Evolutionary conservation across 257 asterid species (phyloP).

Genomic region (Gynochthodes officinalis): DNA sequence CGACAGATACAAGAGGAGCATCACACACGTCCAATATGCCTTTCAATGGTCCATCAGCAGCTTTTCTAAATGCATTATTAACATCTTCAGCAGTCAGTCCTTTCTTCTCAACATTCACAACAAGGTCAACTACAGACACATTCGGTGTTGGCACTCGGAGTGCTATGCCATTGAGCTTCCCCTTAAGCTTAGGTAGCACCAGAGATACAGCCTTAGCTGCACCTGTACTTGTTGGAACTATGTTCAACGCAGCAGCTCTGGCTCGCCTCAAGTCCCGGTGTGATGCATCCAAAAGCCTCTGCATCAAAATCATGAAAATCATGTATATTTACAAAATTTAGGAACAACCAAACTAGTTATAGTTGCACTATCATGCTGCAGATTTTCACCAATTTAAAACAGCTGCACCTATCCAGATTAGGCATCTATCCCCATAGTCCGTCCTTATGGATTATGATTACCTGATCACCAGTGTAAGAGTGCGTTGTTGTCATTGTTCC

Average conservation of each 20-base stretch:
- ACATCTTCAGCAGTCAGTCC: conserved; percentile 79
- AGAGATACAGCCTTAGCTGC: conserved; percentile 96
- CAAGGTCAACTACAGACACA: conserved; percentile 91
- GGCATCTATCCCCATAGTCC: too few species aligned
- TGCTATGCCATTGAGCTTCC: conserved; percentile 88
- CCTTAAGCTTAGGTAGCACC: conserved; percentile 91
- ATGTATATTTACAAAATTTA: neutral
- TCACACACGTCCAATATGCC: conserved; percentile 82
- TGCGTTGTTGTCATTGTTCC: conserved; percentile 98
- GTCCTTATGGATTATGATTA: conserved; percentile 12
- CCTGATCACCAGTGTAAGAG: conserved; percentile 99
- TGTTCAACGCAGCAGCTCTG: conserved; percentile 89
- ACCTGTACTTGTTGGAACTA: conserved; percentile 92
- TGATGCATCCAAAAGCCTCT: conserved; percentile 94
- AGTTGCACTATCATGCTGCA: too few species aligned
- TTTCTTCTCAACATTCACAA: conserved; percentile 73
- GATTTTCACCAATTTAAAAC: too few species aligned
- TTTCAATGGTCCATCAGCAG: conserved; percentile 67
- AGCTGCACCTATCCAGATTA: too few species aligned
- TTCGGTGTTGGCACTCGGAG: conserved; percentile 96
- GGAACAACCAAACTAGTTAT: too few species aligned
- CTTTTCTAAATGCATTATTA: conserved; percentile 83
- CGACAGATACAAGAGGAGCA: conserved; percentile 78
- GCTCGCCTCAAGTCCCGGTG: conserved; percentile 91
- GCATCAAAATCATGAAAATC: conserved; percentile 5